Base-by-base conservation (phyloP, 306 rosid species). In the Mimosa pudica region DNA sequence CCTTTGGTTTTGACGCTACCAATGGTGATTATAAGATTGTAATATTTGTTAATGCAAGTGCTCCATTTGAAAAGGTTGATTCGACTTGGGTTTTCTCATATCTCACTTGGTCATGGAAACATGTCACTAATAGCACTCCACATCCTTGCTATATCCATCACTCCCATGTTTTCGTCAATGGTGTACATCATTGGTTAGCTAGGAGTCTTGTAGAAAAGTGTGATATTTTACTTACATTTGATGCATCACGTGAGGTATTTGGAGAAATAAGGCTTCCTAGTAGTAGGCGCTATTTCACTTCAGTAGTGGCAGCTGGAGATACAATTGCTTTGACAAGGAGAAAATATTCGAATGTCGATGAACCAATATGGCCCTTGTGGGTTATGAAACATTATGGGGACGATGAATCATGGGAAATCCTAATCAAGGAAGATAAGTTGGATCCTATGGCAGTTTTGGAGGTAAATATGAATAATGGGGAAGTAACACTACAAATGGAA, bases 201-300 rank as follows among this genome's bases (percentile, higher is more conserved):
- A 1, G 1, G 18, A 24, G 11, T 6, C 1, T 2, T 0, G 16
- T 0, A 0, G 0, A 16, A 7, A 1, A 18, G 33, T 3, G 35
- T 47, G 9, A 9, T 10, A 9, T 77, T 38, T 13, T 77, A 4
- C 33, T 77, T 45, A 16, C 62, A 11, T 17, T 77, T 6, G 73
- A 77, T 35, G 6, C 65, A 32, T 8, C 17, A 6, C 13, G 45
- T 0, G 80, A 76, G 32, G 35, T 2, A 8, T 63, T 76, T 4
- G 38, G 49, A 36, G 65, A 77, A 55, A 30, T 77, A n/a, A 5
- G 4, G 10, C 38, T 77, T 24, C 65, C 80, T 1, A 3, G 51
- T 12, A 12, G 42, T 38, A 38, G 4, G 0, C 42, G 42, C 5
- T 38, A 2, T 38, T 38, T 38, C 42, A 2, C 42, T 38, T 38